These are phyloP conservation scores for Moesziomyces parantarcticus DNA, from an alignment of 1,284 basidiomycete genomes.

Conservation along the genomic window DNA sequence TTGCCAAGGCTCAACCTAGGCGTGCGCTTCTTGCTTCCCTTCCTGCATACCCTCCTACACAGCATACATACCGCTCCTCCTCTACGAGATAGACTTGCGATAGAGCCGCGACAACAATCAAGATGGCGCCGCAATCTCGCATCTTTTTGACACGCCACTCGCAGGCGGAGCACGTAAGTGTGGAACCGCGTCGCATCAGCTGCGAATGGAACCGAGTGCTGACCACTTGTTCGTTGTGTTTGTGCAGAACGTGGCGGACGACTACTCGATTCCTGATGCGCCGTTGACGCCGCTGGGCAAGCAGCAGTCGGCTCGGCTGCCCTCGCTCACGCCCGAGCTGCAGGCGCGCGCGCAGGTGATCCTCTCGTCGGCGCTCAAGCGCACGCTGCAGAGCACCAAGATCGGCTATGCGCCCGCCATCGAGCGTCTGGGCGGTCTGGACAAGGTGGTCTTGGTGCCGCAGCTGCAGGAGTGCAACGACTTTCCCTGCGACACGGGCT, in stretches of 20 bases:
- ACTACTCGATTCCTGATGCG: slow-evolving; percentile 64
- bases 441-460: slow-evolving; percentile 58
- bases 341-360: slow-evolving; percentile 57
- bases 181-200: neutral
- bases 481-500: slow-evolving; percentile 66
- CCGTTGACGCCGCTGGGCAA: slow-evolving; percentile 65
- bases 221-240: neutral
- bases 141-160: slow-evolving; percentile 61
- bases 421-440: slow-evolving; percentile 57
- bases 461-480: slow-evolving; percentile 66
- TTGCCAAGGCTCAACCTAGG: too few species aligned
- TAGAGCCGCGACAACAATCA: neutral
- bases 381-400: slow-evolving; percentile 64
- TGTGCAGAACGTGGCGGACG: slow-evolving; percentile 52
- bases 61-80: too few species aligned
- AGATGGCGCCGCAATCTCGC: slow-evolving; percentile 48
- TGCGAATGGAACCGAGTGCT: neutral
- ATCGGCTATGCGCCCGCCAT: slow-evolving; percentile 61
- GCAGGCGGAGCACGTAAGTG: slow-evolving; percentile 61
- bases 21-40: too few species aligned
- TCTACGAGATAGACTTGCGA: neutral
- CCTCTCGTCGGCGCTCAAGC: slow-evolving; percentile 58
- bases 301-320: slow-evolving; percentile 57
- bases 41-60: neutral
- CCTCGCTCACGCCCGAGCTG: slow-evolving; percentile 46